phyloP scores from a whole-genome alignment of 208 protist genomes.

The Crithidia mellificae region DNA sequence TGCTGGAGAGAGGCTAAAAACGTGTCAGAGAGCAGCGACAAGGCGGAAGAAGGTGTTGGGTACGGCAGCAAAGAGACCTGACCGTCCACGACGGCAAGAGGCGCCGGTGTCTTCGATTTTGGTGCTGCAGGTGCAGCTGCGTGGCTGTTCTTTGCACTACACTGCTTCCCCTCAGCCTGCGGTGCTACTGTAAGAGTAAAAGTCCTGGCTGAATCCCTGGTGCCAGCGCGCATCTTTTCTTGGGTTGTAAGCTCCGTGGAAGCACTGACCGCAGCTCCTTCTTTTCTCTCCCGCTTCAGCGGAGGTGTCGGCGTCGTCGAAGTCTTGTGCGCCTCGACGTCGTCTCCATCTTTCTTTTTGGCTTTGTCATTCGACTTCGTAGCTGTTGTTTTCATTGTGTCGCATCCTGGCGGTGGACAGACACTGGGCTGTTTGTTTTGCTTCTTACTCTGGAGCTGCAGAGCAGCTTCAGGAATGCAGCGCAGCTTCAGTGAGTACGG shows the following conservation, averaged over 20 bases:
- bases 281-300: slow-evolving; percentile 10
- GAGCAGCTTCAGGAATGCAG: slow-evolving; percentile 34
- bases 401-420: neutral
- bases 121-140: neutral
- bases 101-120: neutral
- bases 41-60: slow-evolving; percentile 39
- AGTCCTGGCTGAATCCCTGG: too few species aligned
- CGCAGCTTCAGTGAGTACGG: slow-evolving; percentile 62
- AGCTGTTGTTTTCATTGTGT: too few species aligned
- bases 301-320: neutral
- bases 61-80: slow-evolving; percentile 44
- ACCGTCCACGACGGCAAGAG: slow-evolving; percentile 14
- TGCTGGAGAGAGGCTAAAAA: slow-evolving; percentile 23
- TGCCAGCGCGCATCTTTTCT: neutral
- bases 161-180: too few species aligned
- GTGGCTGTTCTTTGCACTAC: too few species aligned
- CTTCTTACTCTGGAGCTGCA: slow-evolving; percentile 6
- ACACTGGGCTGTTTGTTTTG: neutral
- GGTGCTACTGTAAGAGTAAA: too few species aligned
- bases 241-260: neutral
- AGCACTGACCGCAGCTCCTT: neutral
- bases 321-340: neutral
- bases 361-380: too few species aligned
- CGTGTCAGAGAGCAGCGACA: slow-evolving; percentile 33
- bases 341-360: neutral